Evolutionary conservation across 495 filamentous ascomycete genomes (phyloP), one percentile per base, ranked within the genome.

Genomic region (Penicillium nucicola): DNA sequence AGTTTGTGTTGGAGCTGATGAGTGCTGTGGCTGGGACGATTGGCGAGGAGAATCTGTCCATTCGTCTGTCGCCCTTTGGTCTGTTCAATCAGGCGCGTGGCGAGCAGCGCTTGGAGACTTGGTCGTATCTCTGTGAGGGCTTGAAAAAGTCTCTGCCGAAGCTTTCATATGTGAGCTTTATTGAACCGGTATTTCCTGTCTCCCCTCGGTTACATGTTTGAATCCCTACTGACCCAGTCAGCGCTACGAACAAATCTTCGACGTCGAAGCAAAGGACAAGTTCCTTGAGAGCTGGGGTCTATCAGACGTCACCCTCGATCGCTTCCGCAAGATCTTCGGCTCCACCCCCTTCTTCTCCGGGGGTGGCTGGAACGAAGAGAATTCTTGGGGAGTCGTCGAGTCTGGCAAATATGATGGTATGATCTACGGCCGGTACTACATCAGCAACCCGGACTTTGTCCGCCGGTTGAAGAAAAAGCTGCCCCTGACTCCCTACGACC

Each of bases 391-490:
- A 33, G 65, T 74, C 0, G 36, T 77, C 13, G 75, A 78, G 49
- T 64, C 66, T 0, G 65, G 68, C 4, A 64, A 59, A 19, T 77
- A 72, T 42, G 76, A 77, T 42, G 62, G 40, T 7, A 25, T 71
- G 37, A 72, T 76, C 2, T 89, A 82, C 61, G 85, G 86, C 15
- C 62, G 82, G 14, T 75, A 74, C 48, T 91, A 84, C 55, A 84
- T 88, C 51, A 69, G 79, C 43, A 90, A 79, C 38, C 87, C 87
- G 0, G 87, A 90, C 61, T 60, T 91, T 49, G 74, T 79, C 7
- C 81, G 77, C 43, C 66, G 83, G 47, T 38, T 89, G 39, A 58
- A 72, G 56, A 66, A 84, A 39, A 80, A 77, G 0, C 66, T 85
- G 23, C 58, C 63, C 28, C 60, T 89, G 52, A 71, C 60, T 12